Percentiles rank a stretch among this genome's conserved stretches.
These are phyloP conservation scores for Lotus japonicus DNA, from an alignment of 306 rosid genomes.

Conservation along the genomic window DNA sequence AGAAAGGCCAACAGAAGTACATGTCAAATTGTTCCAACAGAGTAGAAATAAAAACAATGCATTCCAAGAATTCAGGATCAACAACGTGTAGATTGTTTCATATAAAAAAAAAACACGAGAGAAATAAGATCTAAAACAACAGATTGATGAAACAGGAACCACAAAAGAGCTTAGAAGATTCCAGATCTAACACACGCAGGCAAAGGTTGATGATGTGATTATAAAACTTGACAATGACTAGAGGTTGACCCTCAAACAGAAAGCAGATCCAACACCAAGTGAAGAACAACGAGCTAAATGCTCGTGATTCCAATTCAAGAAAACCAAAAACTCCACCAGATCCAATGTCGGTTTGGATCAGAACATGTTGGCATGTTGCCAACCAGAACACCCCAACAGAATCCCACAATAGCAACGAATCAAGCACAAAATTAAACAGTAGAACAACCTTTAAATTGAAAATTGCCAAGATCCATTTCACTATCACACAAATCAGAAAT, in stretches of 20 bases:
- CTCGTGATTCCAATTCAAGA: neutral
- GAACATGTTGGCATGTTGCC: neutral
- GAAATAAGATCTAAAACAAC: constrained; percentile 8
- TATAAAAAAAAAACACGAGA: neutral
- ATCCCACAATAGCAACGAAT: neutral
- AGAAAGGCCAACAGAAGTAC: neutral
- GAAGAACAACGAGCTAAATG: neutral
- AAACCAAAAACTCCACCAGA: constrained; percentile 28
- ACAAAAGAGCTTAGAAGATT: neutral
- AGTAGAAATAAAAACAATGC: neutral
- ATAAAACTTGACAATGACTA: neutral
- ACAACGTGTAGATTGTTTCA: neutral
- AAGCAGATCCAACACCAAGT: constrained; percentile 34
- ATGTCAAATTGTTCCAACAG: neutral
- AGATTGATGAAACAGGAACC: neutral
- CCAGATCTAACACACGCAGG: constrained; percentile 36
- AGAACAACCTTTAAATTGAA: neutral
- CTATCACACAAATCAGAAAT: neutral
- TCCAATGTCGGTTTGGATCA: constrained; percentile 11
- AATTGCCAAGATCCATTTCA: constrained; percentile 35
- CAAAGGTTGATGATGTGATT: neutral
- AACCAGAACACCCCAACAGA: constrained; percentile 9
- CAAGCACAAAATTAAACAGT: neutral
- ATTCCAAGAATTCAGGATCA: neutral
- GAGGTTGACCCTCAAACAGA: constrained; percentile 19